Evolutionary conservation across 1,139 yeast species (phyloP), one percentile per base, ranked within the genome.

Genomic region (Zhuliangozyma parablackwelliae): DNA sequence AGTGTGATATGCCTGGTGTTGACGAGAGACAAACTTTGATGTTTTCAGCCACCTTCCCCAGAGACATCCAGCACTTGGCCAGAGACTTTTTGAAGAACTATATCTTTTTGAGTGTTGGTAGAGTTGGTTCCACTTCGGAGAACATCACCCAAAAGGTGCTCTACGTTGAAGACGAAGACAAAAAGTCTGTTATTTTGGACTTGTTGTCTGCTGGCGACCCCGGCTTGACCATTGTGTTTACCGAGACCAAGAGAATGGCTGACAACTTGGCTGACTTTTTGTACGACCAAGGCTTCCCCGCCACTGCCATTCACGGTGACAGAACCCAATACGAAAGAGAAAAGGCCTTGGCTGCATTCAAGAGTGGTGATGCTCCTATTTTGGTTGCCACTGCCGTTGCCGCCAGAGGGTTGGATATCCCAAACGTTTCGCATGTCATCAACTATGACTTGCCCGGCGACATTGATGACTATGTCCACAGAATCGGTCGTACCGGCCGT

Each of bases 401-500:
- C 45, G 97, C 97, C 39, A 87, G 98, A 80, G 98, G 98, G 72
- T 80, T 92, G 63, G 98, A 92, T 80, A 92, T 92, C 75, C 97
- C 98, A 63, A 92, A 92, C 63, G 98, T 92, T 53, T 84, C 95
- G 32, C 97, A 90, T 63, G 98, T 92, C 58, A 85, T 92, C 69
- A 92, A 92, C 78, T 92, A 83, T 63, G 98, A 92, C 63, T 77
- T 92, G 64, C 98, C 98, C 60, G 75, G 87, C 60, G 97, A 92
- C 66, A 86, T 90, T 58, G 98, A 92, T 66, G 98, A 92, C 69
- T 92, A 92, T 62, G 98, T 92, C 47, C 98, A 92, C 74, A 87
- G 98, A 76, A 92, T 92, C 61, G 98, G 98, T 78, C 94, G 98
- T 83, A 92, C 98, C 57, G 98, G 98, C 69, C 95, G 98, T 82